Percentiles rank a stretch among this genome's conserved stretches.
Evolutionary conservation across 2,329 filamentous ascomycete species (phyloP).

Genomic region (Colletotrichum navitas): DNA sequence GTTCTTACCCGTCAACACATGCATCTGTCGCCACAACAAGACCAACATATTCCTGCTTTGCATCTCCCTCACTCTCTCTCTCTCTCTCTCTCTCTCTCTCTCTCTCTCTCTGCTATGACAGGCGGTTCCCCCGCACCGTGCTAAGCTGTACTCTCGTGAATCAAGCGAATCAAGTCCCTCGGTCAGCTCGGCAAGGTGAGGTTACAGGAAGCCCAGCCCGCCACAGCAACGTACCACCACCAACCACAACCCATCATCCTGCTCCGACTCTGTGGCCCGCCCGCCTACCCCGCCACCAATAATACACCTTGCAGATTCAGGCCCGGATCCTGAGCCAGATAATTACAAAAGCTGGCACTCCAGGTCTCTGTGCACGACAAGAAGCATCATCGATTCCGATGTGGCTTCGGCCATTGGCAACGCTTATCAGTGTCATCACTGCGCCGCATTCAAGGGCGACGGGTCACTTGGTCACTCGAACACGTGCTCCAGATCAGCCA

Average conservation of each 20-base stretch:
- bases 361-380: constrained; percentile 21
- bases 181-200: constrained; percentile 7
- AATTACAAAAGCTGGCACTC: constrained; percentile 25
- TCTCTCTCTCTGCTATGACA: constrained; percentile 19
- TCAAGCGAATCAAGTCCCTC: constrained; percentile 36
- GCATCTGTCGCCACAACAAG: background rate
- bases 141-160: constrained; percentile 27
- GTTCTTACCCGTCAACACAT: constrained; percentile 1
- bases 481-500: background rate
- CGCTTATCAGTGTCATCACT: constrained; percentile 1
- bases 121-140: constrained; percentile 36
- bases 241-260: constrained; percentile 15
- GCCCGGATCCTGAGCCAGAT: constrained; percentile 21
- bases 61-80: background rate
- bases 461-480: background rate
- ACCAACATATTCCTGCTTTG: constrained; percentile 32
- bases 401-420: constrained; percentile 1
- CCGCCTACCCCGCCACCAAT: constrained; percentile 32
- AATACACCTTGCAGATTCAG: constrained; percentile 29
- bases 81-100: no score
- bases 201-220: constrained; percentile 28
- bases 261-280: constrained; percentile 22
- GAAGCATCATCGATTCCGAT: constrained; percentile 2
- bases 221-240: constrained; percentile 29
- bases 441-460: background rate